These are phyloP conservation scores for Cyclospora cayetanensis DNA, from an alignment of 169 alveolate species.

Conservation along the genomic window DNA sequence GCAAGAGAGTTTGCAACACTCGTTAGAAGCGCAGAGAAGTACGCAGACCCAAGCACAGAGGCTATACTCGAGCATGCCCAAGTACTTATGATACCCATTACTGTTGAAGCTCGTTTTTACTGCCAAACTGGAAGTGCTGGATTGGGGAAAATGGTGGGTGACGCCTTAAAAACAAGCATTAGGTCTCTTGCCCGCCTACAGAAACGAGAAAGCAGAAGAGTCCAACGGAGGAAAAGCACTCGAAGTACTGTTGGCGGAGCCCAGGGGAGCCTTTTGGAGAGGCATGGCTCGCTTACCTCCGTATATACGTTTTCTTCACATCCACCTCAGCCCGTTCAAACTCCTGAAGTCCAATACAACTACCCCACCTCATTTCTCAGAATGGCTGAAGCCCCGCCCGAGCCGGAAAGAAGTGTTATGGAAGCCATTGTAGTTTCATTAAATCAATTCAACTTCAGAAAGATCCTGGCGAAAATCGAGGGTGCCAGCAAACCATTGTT, in stretches of 20 bases:
- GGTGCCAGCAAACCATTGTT: neutral
- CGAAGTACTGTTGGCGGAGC: neutral
- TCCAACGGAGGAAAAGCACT: neutral
- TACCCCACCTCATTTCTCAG: too few species aligned
- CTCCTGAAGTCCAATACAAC: too few species aligned
- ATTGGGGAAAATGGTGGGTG: constrained; percentile 12
- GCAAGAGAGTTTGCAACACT: neutral
- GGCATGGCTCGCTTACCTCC: too few species aligned
- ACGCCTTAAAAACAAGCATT: neutral
- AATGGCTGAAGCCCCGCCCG: too few species aligned
- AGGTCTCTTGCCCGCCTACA: neutral
- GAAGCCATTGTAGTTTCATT: too few species aligned
- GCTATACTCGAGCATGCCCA: constrained; percentile 30
- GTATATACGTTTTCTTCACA: too few species aligned
- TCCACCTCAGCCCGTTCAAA: too few species aligned
- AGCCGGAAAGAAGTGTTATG: too few species aligned
- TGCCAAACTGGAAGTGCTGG: constrained; percentile 33
- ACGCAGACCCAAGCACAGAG: neutral
- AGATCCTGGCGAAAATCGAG: neutral
- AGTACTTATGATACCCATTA: neutral
- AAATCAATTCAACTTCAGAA: neutral
- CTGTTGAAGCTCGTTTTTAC: constrained; percentile 22
- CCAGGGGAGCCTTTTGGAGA: neutral
- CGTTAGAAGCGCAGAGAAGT: neutral
- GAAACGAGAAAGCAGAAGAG: neutral